A percentile compares a stretch with the other conserved stretches of the same genome.
Conservation (phyloP, 495 filamentous ascomycete genomes). For the Xanthoparmelia taractica region DNA sequence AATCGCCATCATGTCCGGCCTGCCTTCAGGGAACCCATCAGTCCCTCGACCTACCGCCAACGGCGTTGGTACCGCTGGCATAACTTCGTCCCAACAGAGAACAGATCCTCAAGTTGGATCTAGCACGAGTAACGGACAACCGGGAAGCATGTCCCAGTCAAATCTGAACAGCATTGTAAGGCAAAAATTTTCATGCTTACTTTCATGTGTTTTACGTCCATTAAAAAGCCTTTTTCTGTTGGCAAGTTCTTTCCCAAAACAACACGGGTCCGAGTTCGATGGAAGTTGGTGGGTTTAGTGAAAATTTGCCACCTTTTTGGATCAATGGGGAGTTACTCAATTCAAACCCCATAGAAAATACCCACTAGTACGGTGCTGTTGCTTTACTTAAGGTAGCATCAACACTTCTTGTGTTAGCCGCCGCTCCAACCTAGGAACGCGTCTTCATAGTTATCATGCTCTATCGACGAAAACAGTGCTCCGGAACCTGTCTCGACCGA, state of each 20-base stretch:
- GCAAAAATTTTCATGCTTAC: conserved; percentile 22
- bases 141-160: conserved; percentile 60
- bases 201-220: conserved; percentile 12
- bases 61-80: conserved; percentile 44
- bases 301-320: background rate
- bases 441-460: background rate
- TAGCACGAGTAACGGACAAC: conserved; percentile 24
- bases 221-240: background rate
- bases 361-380: background rate
- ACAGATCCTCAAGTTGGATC: conserved; percentile 15
- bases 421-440: background rate
- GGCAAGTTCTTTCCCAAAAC: background rate
- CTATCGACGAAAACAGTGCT: background rate
- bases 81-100: conserved; percentile 47
- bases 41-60: conserved; percentile 46
- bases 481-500: background rate
- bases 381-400: background rate
- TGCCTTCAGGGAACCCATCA: conserved; percentile 29
- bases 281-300: background rate
- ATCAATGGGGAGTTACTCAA: background rate
- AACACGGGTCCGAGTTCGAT: background rate
- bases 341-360: background rate
- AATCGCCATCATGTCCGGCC: conserved; percentile 24
- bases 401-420: background rate
- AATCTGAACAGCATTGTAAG: conserved; percentile 95